Evolutionary conservation across 192 early-diverging fungal species (phyloP).

Genomic region (Gigaspora rosea): DNA sequence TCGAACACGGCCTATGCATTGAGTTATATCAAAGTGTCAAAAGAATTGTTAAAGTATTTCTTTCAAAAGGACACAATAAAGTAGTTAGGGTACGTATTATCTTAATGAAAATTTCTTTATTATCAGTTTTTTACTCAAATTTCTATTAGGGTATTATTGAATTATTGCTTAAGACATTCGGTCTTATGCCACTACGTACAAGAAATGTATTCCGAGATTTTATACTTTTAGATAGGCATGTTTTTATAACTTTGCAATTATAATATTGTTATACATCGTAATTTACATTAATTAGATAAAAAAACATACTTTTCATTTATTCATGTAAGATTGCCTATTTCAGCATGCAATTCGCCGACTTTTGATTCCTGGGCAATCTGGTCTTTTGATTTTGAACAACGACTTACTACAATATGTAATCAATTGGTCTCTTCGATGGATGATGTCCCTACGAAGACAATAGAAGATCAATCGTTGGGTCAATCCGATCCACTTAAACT

Average conservation of each 20-base stretch:
- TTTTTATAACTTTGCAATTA: not conserved
- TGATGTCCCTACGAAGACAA: too few species aligned
- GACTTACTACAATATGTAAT: slow-evolving; percentile 6
- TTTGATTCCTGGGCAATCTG: slow-evolving; percentile 1
- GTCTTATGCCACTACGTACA: not conserved
- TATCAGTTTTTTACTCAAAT: not conserved
- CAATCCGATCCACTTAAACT: not conserved
- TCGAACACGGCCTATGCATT: not conserved
- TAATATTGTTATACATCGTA: not conserved
- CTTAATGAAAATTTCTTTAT: not conserved
- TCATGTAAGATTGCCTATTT: not conserved
- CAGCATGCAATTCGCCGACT: not conserved
- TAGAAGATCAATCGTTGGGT: not conserved
- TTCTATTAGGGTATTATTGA: not conserved
- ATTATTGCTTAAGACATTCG: not conserved
- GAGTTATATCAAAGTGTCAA: slow-evolving; percentile 27
- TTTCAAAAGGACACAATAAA: not conserved
- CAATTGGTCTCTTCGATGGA: not conserved
- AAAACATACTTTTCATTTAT: not conserved
- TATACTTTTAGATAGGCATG: slow-evolving; percentile 5
- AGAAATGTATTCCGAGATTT: slow-evolving; percentile 17
- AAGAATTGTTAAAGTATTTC: not conserved
- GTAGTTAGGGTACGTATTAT: not conserved
- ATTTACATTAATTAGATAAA: not conserved
- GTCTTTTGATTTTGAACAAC: not conserved